Conservation (phyloP, 805 yeast genomes). For the Clavispora fructus region DNA sequence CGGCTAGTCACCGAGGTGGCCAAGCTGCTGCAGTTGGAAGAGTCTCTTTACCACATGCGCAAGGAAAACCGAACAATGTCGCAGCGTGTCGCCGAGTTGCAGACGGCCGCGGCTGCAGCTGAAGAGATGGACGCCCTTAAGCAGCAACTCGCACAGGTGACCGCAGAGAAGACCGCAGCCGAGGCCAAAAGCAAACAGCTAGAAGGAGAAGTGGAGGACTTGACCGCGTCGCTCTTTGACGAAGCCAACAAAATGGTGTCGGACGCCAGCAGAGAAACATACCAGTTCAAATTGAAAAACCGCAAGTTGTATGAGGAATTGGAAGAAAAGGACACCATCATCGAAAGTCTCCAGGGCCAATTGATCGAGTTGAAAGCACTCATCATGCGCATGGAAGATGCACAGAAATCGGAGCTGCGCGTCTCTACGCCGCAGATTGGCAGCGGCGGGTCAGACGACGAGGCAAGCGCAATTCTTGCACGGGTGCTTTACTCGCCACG, state of each 20-base stretch:
- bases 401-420: constrained; percentile 16
- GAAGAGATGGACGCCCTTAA: not conserved
- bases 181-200: constrained; percentile 56
- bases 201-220: constrained; percentile 72
- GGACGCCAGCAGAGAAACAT: constrained; percentile 64
- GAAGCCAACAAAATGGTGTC: constrained; percentile 86
- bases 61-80: constrained; percentile 21
- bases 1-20: constrained; percentile 56
- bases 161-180: constrained; percentile 39
- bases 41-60: constrained; percentile 35
- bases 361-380: constrained; percentile 58
- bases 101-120: not conserved
- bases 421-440: constrained; percentile 11
- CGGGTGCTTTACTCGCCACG: constrained; percentile 27
- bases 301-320: constrained; percentile 47
- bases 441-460: constrained; percentile 1
- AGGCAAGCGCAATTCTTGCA: not conserved
- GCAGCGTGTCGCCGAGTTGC: not conserved
- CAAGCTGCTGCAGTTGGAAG: constrained; percentile 52
- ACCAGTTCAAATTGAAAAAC: constrained; percentile 56
- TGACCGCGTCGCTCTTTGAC: constrained; percentile 69
- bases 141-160: constrained; percentile 15
- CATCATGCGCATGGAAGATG: constrained; percentile 50
- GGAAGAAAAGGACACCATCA: constrained; percentile 62
- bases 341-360: constrained; percentile 64